Evolutionary conservation across 345 rosid species (phyloP), one percentile per base, ranked within the genome.

Genomic region (Anacardium occidentale): DNA sequence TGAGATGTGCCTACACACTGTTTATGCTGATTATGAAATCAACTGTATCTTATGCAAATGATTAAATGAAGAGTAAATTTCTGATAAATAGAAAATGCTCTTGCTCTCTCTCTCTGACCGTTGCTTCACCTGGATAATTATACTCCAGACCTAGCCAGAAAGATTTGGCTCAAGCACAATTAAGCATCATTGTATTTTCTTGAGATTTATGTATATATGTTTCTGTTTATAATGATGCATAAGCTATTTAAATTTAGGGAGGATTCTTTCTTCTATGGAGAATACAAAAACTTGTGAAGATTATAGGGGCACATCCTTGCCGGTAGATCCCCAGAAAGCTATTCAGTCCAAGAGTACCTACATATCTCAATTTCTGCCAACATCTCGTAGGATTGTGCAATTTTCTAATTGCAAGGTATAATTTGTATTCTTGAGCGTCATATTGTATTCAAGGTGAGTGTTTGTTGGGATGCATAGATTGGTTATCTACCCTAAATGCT

Each of bases 321-420:
- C 79, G 11, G 82, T 70, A 22, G 80, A 73, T 68, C 58, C 66
- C n/a, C 55, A 26, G 9, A 47, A 67, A 9, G 75, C 26, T 61
- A 72, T 62, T 73, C 76, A 77, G 65, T 53, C 80, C 48, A 82
- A 73, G 58, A 68, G 75, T 76, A 69, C 85, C 72, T 83, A 84
- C 50, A 52, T 86, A 47, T 88, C 97, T 11, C 98, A 89, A 74
- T 94, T 94, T 77, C 89, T 94, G 52, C 98, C 97, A 56, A 94
- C 98, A 72, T 94, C 98, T 17, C 83, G 86, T 59, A 81, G 97
- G 68, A 94, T 94, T 74, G 97, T 94, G 74, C 98, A 94, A 62
- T 94, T 94, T 75, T 94, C 98, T n/a, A 94, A 86, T 86, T 97
- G 91, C 63, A 85, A 90, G 98, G 98, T 91, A 81, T 55, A 18